A percentile compares a stretch with the other conserved stretches of the same genome.
phyloP scores from a whole-genome alignment of 2,329 filamentous ascomycete genomes.

The Talaromyces sp. region DNA sequence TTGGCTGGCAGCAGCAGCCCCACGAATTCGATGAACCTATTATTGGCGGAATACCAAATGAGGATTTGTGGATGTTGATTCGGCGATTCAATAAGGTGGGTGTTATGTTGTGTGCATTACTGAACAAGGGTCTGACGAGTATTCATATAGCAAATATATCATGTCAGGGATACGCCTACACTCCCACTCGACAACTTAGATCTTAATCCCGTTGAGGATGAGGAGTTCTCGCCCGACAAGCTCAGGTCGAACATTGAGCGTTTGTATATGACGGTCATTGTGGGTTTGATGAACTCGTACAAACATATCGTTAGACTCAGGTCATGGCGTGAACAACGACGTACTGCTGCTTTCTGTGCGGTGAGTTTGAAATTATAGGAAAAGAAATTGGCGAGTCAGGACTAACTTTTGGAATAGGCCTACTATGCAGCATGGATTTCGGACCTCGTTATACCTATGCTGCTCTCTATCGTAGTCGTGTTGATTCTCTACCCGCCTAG shows the following conservation, averaged over 20 bases:
- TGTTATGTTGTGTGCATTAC: not conserved
- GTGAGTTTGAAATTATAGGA: conserved; percentile 33
- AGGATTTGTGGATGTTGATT: conserved; percentile 69
- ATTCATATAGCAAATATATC: conserved; percentile 57
- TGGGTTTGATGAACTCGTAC: conserved; percentile 61
- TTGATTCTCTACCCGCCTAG: conserved; percentile 65
- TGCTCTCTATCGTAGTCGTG: conserved; percentile 58
- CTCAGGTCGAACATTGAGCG: conserved; percentile 73
- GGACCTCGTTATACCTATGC: conserved; percentile 64
- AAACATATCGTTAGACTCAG: conserved; percentile 75
- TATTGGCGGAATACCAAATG: conserved; percentile 66
- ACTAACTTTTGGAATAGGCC: conserved; percentile 28
- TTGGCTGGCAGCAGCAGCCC: conserved; percentile 14
- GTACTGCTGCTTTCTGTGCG: conserved; percentile 65
- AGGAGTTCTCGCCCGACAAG: conserved; percentile 83
- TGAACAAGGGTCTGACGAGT: conserved; percentile 24
- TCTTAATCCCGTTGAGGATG: conserved; percentile 75
- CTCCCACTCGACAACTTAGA: conserved; percentile 67
- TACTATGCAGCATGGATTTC: conserved; percentile 67
- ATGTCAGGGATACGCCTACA: conserved; percentile 65
- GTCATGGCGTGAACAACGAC: conserved; percentile 71
- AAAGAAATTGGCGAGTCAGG: not conserved
- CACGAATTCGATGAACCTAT: conserved; percentile 42
- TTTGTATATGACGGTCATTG: conserved; percentile 74
- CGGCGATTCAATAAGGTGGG: conserved; percentile 69